These are phyloP conservation scores for Gynochthodes officinalis DNA, from an alignment of 257 asterid species.

Conservation along the genomic window DNA sequence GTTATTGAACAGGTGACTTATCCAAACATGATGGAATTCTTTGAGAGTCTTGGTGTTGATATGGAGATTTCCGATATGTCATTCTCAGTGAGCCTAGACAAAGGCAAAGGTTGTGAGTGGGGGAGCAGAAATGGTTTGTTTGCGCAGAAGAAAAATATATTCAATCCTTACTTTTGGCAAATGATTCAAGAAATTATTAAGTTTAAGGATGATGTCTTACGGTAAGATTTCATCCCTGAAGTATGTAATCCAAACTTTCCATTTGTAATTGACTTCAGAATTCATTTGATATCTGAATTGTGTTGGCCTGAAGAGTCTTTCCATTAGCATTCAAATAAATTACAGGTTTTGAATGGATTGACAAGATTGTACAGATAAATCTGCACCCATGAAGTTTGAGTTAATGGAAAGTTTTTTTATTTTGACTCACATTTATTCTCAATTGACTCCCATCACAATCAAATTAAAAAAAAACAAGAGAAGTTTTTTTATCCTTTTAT, in stretches of 20 bases:
- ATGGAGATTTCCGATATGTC: slow-evolving; percentile 98
- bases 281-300: background rate
- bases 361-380: too few species aligned
- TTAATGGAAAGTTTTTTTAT: too few species aligned
- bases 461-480: background rate
- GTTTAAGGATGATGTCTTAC: slow-evolving; percentile 70
- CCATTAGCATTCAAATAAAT: too few species aligned
- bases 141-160: slow-evolving; percentile 75
- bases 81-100: slow-evolving; percentile 84
- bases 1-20: slow-evolving; percentile 68
- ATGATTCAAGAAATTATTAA: slow-evolving; percentile 79
- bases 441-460: background rate
- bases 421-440: background rate
- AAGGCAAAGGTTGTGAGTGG: slow-evolving; percentile 86
- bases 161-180: slow-evolving; percentile 77
- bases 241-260: background rate
- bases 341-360: too few species aligned
- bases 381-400: too few species aligned
- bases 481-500: background rate
- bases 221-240: slow-evolving; percentile 24
- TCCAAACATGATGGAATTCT: slow-evolving; percentile 98
- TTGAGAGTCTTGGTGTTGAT: slow-evolving; percentile 82
- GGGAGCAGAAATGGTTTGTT: slow-evolving; percentile 80
- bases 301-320: background rate
- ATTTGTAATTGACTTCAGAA: too few species aligned